These are phyloP conservation scores for Ophiostoma quercus DNA, from an alignment of 2,329 filamentous ascomycete species.

Conservation along the genomic window DNA sequence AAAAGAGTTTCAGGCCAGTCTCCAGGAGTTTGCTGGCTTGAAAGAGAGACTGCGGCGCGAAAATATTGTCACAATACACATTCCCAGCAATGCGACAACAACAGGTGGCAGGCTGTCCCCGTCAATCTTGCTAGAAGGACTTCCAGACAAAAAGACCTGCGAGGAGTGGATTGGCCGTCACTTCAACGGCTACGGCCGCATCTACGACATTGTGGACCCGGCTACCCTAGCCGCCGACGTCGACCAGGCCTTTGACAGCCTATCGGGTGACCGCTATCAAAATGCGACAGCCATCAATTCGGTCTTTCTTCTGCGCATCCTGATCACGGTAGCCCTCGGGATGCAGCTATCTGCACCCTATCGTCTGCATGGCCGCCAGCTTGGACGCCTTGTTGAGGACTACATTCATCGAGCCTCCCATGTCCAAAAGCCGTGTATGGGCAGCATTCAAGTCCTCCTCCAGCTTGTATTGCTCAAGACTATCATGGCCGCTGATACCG, in stretches of 20 bases:
- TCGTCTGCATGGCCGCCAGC: slow-evolving; percentile 22
- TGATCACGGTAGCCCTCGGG: slow-evolving; percentile 15
- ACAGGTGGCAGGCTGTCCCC: neutral
- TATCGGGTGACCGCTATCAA: neutral
- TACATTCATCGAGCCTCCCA: slow-evolving; percentile 13
- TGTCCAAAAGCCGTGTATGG: slow-evolving; percentile 19
- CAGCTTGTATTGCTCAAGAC: slow-evolving; percentile 19
- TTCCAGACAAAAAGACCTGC: slow-evolving; percentile 18
- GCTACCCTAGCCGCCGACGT: slow-evolving; percentile 10
- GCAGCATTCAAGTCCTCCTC: slow-evolving; percentile 19
- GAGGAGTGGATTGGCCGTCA: slow-evolving; percentile 20
- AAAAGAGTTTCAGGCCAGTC: neutral
- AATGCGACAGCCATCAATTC: slow-evolving; percentile 7
- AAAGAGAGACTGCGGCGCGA: slow-evolving; percentile 17
- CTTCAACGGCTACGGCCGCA: slow-evolving; percentile 18
- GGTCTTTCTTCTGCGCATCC: slow-evolving; percentile 18
- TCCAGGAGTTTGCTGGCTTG: slow-evolving; percentile 15
- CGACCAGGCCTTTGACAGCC: slow-evolving; percentile 12
- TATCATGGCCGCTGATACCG: slow-evolving; percentile 19
- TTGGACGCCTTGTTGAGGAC: slow-evolving; percentile 17
- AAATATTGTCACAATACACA: neutral
- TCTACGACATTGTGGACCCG: slow-evolving; percentile 18
- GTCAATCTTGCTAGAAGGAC: neutral
- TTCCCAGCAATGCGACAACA: neutral
- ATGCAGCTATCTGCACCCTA: slow-evolving; percentile 21